A percentile compares a stretch with the other conserved stretches of the same genome.
Conservation (phyloP, 2,329 filamentous ascomycete species). For the Monilinia polystroma region DNA sequence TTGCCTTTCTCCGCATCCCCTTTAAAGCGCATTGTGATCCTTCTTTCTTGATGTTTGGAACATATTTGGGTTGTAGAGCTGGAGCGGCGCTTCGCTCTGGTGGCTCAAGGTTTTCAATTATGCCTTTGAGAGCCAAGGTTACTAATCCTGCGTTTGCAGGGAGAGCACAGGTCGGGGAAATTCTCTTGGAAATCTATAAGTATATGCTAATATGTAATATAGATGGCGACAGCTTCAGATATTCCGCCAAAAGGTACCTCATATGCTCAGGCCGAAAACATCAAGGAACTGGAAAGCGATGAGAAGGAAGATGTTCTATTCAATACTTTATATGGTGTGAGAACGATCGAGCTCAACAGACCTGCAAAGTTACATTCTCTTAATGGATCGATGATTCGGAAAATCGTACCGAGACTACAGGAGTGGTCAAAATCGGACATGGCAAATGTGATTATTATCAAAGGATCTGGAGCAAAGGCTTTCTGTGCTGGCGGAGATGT, state of each 20-base stretch:
- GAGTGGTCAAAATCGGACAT: constrained; percentile 96
- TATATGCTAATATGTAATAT: constrained; percentile 28
- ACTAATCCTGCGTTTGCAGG: constrained; percentile 56
- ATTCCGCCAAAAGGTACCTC: neutral
- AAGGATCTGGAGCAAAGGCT: constrained; percentile 79
- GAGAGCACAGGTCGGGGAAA: constrained; percentile 50
- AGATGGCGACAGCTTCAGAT: constrained; percentile 44
- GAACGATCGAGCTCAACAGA: constrained; percentile 90
- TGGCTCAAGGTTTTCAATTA: constrained; percentile 49
- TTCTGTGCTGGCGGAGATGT: constrained; percentile 96
- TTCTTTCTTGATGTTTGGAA: constrained; percentile 55
- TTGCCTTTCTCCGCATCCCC: constrained; percentile 26
- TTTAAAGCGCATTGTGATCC: constrained; percentile 23
- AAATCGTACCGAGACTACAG: constrained; percentile 83
- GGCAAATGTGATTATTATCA: constrained; percentile 89
- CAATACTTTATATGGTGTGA: constrained; percentile 81
- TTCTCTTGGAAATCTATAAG: constrained; percentile 10
- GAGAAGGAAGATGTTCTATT: constrained; percentile 91
- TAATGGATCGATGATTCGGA: constrained; percentile 90
- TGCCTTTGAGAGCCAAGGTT: constrained; percentile 81
- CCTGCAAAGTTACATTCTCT: constrained; percentile 90
- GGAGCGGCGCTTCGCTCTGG: constrained; percentile 50
- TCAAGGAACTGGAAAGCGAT: constrained; percentile 52
- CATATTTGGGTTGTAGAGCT: constrained; percentile 54
- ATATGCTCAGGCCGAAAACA: constrained; percentile 33